These are phyloP conservation scores for Parastagonospora nodorum DNA, from an alignment of 2,329 filamentous ascomycete species.

Conservation along the genomic window DNA sequence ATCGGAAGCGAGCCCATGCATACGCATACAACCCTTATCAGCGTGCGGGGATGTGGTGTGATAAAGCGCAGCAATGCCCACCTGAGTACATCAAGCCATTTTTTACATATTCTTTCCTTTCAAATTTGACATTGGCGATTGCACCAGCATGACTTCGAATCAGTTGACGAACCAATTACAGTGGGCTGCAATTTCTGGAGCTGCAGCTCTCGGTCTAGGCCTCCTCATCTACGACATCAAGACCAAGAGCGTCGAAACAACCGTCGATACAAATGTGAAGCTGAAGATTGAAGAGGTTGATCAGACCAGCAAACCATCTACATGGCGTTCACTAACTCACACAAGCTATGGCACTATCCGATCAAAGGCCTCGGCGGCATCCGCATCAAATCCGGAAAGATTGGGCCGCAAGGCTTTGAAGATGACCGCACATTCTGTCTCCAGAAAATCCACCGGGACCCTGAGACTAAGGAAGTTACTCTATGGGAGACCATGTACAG, in stretches of 20 bases:
- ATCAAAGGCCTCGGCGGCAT: slow-evolving; percentile 16
- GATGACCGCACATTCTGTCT: slow-evolving; percentile 19
- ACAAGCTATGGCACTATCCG: slow-evolving; percentile 13
- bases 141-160: too few relatives aligned
- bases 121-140: too few relatives aligned
- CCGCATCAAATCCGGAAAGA: slow-evolving; percentile 6
- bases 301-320: background rate
- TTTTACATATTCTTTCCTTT: background rate
- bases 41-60: too few relatives aligned
- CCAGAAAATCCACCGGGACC: slow-evolving; percentile 16
- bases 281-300: slow-evolving; percentile 12
- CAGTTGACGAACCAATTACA: background rate
- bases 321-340: background rate
- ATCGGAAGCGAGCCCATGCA: too few relatives aligned
- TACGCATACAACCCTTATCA: too few relatives aligned
- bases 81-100: background rate
- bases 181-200: slow-evolving; percentile 8
- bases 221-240: slow-evolving; percentile 4
- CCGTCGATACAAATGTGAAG: slow-evolving; percentile 9
- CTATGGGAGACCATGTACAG: slow-evolving; percentile 18
- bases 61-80: too few relatives aligned
- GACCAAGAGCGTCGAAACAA: slow-evolving; percentile 1
- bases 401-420: slow-evolving; percentile 13
- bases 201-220: slow-evolving; percentile 2
- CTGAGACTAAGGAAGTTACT: slow-evolving; percentile 9